Evolutionary conservation across 805 yeast species (phyloP).

Genomic region (Yamadazyma paraphyllophila): DNA sequence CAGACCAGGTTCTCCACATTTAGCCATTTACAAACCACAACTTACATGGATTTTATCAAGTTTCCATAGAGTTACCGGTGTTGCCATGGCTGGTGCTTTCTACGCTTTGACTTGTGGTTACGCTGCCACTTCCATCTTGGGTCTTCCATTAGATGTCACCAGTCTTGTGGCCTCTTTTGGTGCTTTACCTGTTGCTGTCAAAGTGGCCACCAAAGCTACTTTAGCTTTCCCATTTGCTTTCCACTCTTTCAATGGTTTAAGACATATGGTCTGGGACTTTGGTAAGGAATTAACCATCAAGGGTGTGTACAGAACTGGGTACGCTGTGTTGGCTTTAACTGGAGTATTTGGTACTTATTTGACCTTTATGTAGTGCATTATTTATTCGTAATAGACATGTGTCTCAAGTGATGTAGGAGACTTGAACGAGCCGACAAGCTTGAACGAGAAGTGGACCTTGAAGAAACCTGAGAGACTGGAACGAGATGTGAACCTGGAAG

Average conservation of each 20-base stretch:
- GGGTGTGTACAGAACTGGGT: slow-evolving; percentile 93
- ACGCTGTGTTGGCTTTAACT: slow-evolving; percentile 69
- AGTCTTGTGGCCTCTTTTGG: slow-evolving; percentile 54
- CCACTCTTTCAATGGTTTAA: slow-evolving; percentile 83
- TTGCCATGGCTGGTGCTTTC: slow-evolving; percentile 73
- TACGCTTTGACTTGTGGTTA: slow-evolving; percentile 75
- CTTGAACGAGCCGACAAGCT: too few relatives aligned
- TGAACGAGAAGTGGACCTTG: too few relatives aligned
- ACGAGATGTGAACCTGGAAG: too few relatives aligned
- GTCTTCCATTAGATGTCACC: slow-evolving; percentile 58
- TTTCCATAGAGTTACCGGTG: slow-evolving; percentile 86
- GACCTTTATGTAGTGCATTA: slow-evolving; percentile 35
- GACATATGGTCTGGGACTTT: slow-evolving; percentile 93
- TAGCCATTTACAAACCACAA: slow-evolving; percentile 88
- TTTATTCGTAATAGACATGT: slow-evolving; percentile 5
- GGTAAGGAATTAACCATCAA: slow-evolving; percentile 76
- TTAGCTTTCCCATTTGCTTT: slow-evolving; percentile 82
- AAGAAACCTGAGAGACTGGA: too few relatives aligned
- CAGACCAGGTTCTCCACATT: slow-evolving; percentile 91
- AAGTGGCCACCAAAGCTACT: slow-evolving; percentile 63
- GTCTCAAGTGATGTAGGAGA: too few relatives aligned
- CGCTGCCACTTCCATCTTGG: slow-evolving; percentile 60
- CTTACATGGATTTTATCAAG: slow-evolving; percentile 78
- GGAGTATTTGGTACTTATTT: slow-evolving; percentile 58
- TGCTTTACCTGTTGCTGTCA: slow-evolving; percentile 60